Base-by-base conservation (phyloP, 2,329 filamentous ascomycete species). In the Ophidiomyces ophidiicola region DNA sequence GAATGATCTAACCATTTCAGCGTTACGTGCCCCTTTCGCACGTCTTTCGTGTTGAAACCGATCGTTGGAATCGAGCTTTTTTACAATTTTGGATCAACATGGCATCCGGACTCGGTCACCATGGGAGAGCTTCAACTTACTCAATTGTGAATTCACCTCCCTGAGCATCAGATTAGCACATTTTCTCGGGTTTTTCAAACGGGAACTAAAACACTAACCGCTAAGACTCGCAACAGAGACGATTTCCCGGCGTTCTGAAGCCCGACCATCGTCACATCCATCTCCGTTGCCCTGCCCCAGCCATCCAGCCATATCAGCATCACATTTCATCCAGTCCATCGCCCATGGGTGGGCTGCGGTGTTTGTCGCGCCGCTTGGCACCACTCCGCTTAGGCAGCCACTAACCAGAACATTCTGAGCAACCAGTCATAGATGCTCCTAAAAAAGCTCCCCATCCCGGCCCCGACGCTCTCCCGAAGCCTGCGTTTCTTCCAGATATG, bases 191-290 rank as follows among this genome's bases (percentile, higher is more conserved):
- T n/a, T n/a, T n/a, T n/a, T n/a, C n/a, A n/a, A n/a, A n/a, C n/a
- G n/a, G n/a, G n/a, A n/a, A n/a, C n/a, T 3, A 8, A 14, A 17
- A 21, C 18, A 41, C 88, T 75, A 78, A 98, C 90, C 69, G 88
- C 87, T 53, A 98, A 72, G 54, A 96, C 88, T 53, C 87, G 76
- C 61, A 98, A 70, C 56, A 98, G 65, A 46, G 88, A 96, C 26
- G 90, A 96, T 69, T 98, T 98, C 56, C 90, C 90, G 44, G 90
- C 90, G 67, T 96, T 96, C 61, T 98, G 90, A 58, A 98, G 69
- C 17, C 90, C 90, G 60, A 98, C 88, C 81, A 98, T 93, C 52
- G 90, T 96, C 59, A 98, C 88, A 66, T 98, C 90, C 87, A 98
- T 94, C 70, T 98, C 90, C 50, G 87, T 93, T 51, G 88, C 86